Evolutionary conservation across 345 rosid genomes (phyloP).

Genomic region (Dipteronia sinensis): DNA sequence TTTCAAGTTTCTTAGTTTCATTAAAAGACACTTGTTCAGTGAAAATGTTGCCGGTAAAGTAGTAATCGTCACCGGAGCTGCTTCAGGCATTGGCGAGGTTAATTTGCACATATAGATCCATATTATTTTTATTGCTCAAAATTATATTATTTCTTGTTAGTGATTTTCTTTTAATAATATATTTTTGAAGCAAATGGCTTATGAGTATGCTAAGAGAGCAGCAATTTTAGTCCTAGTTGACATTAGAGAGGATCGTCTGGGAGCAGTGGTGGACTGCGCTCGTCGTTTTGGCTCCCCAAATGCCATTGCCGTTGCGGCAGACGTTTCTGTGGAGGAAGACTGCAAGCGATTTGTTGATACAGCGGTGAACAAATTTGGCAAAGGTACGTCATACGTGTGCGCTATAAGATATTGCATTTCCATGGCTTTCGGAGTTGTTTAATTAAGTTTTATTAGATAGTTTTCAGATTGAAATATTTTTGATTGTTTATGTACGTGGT

Average conservation of each 20-base stretch:
- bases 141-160: neutral
- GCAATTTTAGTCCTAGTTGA: slow-evolving; percentile 47
- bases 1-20: slow-evolving; percentile 1
- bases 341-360: slow-evolving; percentile 28
- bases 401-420: neutral
- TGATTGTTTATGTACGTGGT: neutral
- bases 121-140: too few relatives aligned
- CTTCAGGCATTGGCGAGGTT: slow-evolving; percentile 26
- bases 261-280: slow-evolving; percentile 25
- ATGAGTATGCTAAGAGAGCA: slow-evolving; percentile 37
- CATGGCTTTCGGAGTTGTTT: neutral
- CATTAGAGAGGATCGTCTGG: slow-evolving; percentile 30
- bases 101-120: neutral
- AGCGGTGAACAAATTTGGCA: slow-evolving; percentile 33
- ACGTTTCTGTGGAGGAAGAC: slow-evolving; percentile 31
- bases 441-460: neutral
- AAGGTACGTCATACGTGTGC: slow-evolving; percentile 12
- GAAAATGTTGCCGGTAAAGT: slow-evolving; percentile 15
- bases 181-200: slow-evolving; percentile 39
- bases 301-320: slow-evolving; percentile 28
- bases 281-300: slow-evolving; percentile 37
- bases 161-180: neutral
- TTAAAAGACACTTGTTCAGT: neutral
- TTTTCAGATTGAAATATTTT: neutral
- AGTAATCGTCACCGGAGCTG: slow-evolving; percentile 15